Evolutionary conservation across 176 grass and related monocot species (phyloP).

Genomic region (Themeda triandra): DNA sequence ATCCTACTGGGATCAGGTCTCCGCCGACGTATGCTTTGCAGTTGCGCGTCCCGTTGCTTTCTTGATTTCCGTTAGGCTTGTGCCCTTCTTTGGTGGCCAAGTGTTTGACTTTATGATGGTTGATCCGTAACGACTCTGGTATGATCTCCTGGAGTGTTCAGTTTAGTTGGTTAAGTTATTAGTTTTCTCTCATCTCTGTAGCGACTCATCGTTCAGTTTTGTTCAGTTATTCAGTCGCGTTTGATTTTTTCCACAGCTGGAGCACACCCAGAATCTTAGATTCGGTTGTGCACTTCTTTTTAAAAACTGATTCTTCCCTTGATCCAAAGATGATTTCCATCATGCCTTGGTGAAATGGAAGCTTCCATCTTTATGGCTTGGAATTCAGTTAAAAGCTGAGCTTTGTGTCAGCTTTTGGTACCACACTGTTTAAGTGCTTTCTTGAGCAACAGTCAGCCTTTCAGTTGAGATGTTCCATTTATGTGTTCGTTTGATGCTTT

Average conservation of each 20-base stretch:
- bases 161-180: background rate
- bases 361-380: slow-evolving; percentile 13
- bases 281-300: slow-evolving; percentile 15
- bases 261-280: slow-evolving; percentile 2
- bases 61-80: background rate
- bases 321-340: slow-evolving; percentile 42
- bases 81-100: too few species aligned
- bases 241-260: slow-evolving; percentile 10
- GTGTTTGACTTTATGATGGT: slow-evolving; percentile 21
- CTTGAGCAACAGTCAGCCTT: background rate
- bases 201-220: background rate
- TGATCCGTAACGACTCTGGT: background rate
- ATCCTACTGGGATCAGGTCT: slow-evolving; percentile 15
- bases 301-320: slow-evolving; percentile 5
- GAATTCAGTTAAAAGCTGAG: slow-evolving; percentile 32
- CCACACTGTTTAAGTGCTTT: background rate
- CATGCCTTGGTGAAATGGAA: slow-evolving; percentile 22
- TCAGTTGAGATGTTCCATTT: background rate
- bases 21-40: background rate
- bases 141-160: background rate
- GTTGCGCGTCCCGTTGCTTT: background rate
- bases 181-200: background rate
- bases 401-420: slow-evolving; percentile 28
- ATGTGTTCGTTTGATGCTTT: background rate
- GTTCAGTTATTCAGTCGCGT: background rate